Percentiles rank a stretch among this genome's conserved stretches.
These are phyloP conservation scores for Nicotiana obtusifolia DNA, from an alignment of 257 asterid genomes.

Conservation along the genomic window DNA sequence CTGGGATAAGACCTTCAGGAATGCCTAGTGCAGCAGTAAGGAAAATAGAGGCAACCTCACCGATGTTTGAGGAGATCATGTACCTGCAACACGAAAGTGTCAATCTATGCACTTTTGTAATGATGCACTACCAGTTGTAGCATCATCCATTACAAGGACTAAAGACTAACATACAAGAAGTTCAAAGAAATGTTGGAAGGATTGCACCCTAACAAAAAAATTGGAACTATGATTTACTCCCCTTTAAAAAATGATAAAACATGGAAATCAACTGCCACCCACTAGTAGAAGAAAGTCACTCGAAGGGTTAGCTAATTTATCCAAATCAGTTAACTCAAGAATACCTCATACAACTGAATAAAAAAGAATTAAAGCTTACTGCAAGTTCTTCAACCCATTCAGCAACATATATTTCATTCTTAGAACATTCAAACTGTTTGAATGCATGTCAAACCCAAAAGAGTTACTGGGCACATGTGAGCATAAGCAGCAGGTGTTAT, in stretches of 20 bases:
- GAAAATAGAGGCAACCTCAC: conserved; percentile 93
- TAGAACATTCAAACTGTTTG: neutral
- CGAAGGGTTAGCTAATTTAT: neutral
- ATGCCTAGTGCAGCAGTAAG: conserved; percentile 94
- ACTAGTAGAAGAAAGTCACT: neutral
- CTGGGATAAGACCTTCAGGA: conserved; percentile 97
- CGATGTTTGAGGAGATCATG: conserved; percentile 98
- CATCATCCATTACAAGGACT: neutral
- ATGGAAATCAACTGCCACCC: neutral
- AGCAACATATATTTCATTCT: neutral
- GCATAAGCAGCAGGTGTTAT: neutral
- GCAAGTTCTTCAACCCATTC: neutral
- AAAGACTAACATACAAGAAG: neutral
- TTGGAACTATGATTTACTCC: neutral
- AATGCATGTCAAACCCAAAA: neutral
- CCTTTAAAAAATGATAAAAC: neutral
- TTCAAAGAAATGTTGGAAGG: neutral
- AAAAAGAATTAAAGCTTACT: neutral
- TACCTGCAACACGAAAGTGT: conserved; percentile 45
- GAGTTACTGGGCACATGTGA: neutral
- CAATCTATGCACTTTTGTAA: neutral
- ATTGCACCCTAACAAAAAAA: neutral
- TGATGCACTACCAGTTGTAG: neutral
- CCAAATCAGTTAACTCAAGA: neutral
- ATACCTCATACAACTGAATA: neutral